A percentile compares a stretch with the other conserved stretches of the same genome.
These are phyloP conservation scores for Lipomyces mesembrius DNA, from an alignment of 805 yeast species.

Conservation along the genomic window DNA sequence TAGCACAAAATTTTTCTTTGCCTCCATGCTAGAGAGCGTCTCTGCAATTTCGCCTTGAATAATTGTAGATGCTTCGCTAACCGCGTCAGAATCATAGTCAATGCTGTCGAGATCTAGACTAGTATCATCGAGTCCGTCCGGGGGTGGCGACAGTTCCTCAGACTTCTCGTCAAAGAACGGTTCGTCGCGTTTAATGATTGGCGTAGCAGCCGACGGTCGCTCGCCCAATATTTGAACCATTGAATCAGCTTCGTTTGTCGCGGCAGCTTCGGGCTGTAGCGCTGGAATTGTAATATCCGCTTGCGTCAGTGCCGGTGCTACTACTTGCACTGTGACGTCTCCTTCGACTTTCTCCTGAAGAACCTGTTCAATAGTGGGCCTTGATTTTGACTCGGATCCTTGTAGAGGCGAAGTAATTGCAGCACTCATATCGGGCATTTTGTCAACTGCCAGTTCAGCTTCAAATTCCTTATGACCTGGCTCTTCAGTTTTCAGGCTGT, in stretches of 20 bases:
- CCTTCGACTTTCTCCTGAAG: background rate
- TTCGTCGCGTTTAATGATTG: constrained; percentile 3
- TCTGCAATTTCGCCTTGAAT: constrained; percentile 17
- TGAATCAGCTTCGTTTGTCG: background rate
- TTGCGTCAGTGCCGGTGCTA: background rate
- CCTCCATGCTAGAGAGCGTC: constrained; percentile 17
- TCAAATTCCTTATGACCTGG: background rate
- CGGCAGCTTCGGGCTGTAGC: background rate
- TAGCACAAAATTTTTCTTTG: constrained; percentile 14
- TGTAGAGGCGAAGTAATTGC: background rate
- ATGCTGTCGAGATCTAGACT: background rate
- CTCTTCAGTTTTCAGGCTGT: background rate
- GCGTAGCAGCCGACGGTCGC: constrained; percentile 12
- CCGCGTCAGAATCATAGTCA: constrained; percentile 20
- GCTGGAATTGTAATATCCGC: background rate
- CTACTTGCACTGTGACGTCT: background rate
- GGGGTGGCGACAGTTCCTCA: constrained; percentile 5
- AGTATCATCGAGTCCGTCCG: constrained; percentile 8
- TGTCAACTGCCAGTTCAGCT: background rate
- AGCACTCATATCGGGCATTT: background rate
- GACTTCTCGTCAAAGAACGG: background rate
- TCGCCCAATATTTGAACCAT: background rate
- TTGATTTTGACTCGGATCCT: background rate
- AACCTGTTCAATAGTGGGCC: background rate
- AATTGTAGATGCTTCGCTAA: constrained; percentile 33